Evolutionary conservation across 208 protist species (phyloP).

Genomic region (Strigomonas oncopelti): DNA sequence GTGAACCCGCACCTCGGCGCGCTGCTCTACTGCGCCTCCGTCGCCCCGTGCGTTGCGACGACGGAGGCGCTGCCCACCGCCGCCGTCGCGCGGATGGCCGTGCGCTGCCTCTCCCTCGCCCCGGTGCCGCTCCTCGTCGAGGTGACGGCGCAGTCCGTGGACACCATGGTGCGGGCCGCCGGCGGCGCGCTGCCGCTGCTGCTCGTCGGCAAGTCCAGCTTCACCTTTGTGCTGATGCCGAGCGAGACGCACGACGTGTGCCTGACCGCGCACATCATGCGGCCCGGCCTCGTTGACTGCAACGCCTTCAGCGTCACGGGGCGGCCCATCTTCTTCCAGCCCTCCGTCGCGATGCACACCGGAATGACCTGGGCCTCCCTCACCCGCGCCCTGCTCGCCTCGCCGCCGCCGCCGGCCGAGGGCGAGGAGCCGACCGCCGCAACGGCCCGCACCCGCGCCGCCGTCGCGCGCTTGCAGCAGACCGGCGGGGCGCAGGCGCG

Average conservation of each 20-base stretch:
- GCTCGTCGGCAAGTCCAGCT: slow-evolving; percentile 63
- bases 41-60: slow-evolving; percentile 18
- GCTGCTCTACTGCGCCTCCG: slow-evolving; percentile 29
- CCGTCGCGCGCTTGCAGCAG: slow-evolving; percentile 1
- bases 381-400: background rate
- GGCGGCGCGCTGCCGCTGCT: slow-evolving; percentile 32
- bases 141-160: slow-evolving; percentile 22
- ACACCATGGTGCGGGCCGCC: background rate
- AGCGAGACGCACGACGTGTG: slow-evolving; percentile 45
- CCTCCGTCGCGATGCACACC: background rate
- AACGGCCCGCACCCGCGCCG: background rate
- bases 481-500: background rate
- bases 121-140: slow-evolving; percentile 62
- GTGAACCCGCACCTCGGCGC: slow-evolving; percentile 52
- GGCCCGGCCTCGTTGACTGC: slow-evolving; percentile 63
- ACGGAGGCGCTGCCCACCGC: slow-evolving; percentile 25
- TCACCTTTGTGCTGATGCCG: slow-evolving; percentile 63
- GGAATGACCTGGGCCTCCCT: slow-evolving; percentile 9
- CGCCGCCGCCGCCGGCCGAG: slow-evolving; percentile 1
- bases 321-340: slow-evolving; percentile 30
- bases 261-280: slow-evolving; percentile 59
- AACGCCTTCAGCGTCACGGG: slow-evolving; percentile 57
- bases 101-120: slow-evolving; percentile 64
- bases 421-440: background rate
- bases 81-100: slow-evolving; percentile 36